Base-by-base conservation (phyloP, 2,329 filamentous ascomycete genomes). In the Tolypocladium tundrense region DNA sequence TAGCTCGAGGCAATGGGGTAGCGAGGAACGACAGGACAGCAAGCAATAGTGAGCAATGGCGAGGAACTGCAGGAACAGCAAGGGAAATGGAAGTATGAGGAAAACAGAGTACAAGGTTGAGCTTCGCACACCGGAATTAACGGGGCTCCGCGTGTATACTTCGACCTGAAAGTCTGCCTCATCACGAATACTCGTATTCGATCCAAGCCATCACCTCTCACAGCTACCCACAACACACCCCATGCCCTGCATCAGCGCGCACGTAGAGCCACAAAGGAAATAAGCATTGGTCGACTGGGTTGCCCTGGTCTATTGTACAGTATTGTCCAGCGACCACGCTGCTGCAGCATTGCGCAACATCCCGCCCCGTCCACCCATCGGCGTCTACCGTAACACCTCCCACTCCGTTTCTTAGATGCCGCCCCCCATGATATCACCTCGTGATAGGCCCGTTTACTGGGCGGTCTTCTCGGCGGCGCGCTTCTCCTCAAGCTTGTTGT, bases 401-500 rank as follows among this genome's bases (percentile, higher is more conserved):
- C 56, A 56, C 55, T 52, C 59, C 54, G 41, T 39, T 53, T 27
- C 43, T 35, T 53, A 52, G 19, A 52, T 37, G 16, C 48, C 21
- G 31, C 19, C 19, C 6, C 31, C 19, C 19, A 35, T 13, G 1
- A 35, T 11, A 24, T 41, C 43, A 16, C 21, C 21, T 8, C 42
- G 39, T 14, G 19, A 8, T 11, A 8, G 5, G 31, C 19, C 11
- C 55, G 56, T 62, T 63, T 68, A 67, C 60, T 65, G 56, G 60
- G 65, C 62, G 10, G 48, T 35, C 64, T 71, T 69, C 59, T 70
- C 67, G 56, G 69, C 73, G 58, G 79, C 79, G 59, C 81, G 80
- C 72, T 83, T 72, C 65, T 77, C 75, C 76, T 85, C 82, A 61
- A 84, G 73, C 73, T 82, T 77, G 72, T 72, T 71, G 76, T 84